Evolutionary conservation across 139 green algal species (phyloP).

Genomic region (Edaphochlamys debaryana): DNA sequence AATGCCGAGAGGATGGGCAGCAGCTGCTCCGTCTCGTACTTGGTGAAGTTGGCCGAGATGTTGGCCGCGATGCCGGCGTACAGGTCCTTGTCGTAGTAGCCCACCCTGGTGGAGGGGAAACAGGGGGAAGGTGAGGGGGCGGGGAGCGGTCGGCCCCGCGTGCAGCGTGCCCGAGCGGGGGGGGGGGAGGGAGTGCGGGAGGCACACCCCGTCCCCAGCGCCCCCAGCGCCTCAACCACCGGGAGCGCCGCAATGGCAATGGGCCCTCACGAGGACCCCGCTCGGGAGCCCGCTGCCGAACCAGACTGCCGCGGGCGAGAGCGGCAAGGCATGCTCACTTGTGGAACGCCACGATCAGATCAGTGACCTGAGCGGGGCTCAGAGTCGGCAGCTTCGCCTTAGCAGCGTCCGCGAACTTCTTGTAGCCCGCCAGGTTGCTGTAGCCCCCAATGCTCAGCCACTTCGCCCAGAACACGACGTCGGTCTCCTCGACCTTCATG

Average conservation of each 20-base stretch:
- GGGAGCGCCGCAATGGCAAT: too few species aligned
- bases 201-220: not conserved
- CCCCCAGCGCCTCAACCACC: too few species aligned
- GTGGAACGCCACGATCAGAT: slow-evolving; percentile 54
- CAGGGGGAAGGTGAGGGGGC: not conserved
- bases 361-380: slow-evolving; percentile 44
- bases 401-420: slow-evolving; percentile 56
- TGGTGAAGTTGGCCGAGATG: slow-evolving; percentile 58
- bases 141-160: not conserved
- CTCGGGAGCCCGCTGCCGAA: too few species aligned
- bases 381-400: slow-evolving; percentile 38
- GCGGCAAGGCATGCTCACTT: too few species aligned
- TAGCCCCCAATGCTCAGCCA: slow-evolving; percentile 55
- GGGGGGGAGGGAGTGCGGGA: not conserved
- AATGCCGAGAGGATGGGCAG: slow-evolving; percentile 53
- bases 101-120: slow-evolving; percentile 32
- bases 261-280: too few species aligned
- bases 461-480: slow-evolving; percentile 57
- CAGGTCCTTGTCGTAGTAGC: slow-evolving; percentile 60
- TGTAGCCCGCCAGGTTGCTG: slow-evolving; percentile 51
- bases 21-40: slow-evolving; percentile 63
- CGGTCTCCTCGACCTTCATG: slow-evolving; percentile 54
- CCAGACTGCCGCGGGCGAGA: too few species aligned
- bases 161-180: not conserved
- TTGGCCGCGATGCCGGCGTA: slow-evolving; percentile 45